These are phyloP conservation scores for Colletotrichum tropicicola DNA, from an alignment of 2,329 filamentous ascomycete genomes.

Conservation along the genomic window DNA sequence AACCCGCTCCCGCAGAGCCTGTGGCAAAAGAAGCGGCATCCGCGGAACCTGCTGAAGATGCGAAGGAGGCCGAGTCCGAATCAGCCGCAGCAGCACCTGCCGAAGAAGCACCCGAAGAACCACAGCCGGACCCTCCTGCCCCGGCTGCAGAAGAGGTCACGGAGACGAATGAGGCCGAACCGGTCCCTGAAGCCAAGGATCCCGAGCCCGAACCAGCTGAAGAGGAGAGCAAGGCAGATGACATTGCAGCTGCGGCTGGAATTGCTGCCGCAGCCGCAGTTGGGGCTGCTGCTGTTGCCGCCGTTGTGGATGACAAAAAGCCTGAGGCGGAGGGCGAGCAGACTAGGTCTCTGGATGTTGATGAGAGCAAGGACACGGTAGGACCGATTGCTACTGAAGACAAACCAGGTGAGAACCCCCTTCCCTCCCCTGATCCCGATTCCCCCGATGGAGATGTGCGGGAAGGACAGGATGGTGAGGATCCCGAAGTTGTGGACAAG, in stretches of 20 bases:
- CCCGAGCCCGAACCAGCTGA: not conserved
- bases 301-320: not conserved
- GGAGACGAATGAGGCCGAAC: not conserved
- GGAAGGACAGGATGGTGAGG: constrained; percentile 24
- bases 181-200: constrained; percentile 10
- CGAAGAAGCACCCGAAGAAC: not conserved
- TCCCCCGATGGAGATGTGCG: constrained; percentile 34
- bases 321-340: constrained; percentile 17
- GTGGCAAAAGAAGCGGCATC: not conserved
- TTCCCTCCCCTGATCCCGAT: constrained; percentile 37
- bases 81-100: not conserved
- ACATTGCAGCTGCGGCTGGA: not conserved
- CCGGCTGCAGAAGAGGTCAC: not conserved
- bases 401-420: constrained; percentile 41
- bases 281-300: not conserved
- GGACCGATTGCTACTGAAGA: constrained; percentile 28
- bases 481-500: not conserved
- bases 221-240: not conserved
- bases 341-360: constrained; percentile 19
- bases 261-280: not conserved
- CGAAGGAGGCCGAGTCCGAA: not conserved
- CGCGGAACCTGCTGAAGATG: not conserved
- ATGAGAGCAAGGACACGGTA: constrained; percentile 32
- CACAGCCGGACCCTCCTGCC: not conserved
- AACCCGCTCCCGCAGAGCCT: not conserved